Evolutionary conservation across 129 eudicot genomes (phyloP).

Genomic region (Saussurea involucrata): DNA sequence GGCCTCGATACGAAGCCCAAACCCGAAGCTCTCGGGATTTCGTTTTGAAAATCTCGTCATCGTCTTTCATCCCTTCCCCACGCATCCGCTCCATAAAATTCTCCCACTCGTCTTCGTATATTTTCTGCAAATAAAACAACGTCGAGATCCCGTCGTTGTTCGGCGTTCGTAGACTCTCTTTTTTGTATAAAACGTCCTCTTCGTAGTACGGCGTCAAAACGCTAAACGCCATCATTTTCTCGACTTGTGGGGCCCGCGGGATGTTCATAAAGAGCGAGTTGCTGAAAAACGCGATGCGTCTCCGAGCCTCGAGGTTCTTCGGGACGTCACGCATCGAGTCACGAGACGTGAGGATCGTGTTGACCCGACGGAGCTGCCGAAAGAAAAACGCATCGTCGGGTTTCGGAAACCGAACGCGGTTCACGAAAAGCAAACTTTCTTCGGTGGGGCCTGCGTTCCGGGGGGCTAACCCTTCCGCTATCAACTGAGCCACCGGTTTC

Average conservation of each 20-base stretch:
- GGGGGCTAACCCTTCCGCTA: conserved; percentile 68
- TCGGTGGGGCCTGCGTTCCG: conserved; percentile 26
- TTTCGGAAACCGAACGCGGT: conserved; percentile 60
- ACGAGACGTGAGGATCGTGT: conserved; percentile 63
- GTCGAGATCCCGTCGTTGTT: conserved; percentile 91
- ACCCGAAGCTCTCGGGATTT: conserved; percentile 67
- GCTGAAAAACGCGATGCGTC: conserved; percentile 81
- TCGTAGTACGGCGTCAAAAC: conserved; percentile 91
- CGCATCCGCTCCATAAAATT: conserved; percentile 82
- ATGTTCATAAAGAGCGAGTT: conserved; percentile 91
- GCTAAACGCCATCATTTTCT: conserved; percentile 90
- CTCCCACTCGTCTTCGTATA: conserved; percentile 84
- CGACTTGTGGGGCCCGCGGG: conserved; percentile 95
- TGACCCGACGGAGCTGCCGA: conserved; percentile 68
- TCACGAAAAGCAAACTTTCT: conserved; percentile 61
- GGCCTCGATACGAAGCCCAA: conserved; percentile 96
- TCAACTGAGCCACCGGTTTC: conserved; percentile 40
- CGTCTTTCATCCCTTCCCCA: conserved; percentile 75
- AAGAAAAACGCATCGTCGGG: conserved; percentile 54
- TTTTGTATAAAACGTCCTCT: conserved; percentile 75
- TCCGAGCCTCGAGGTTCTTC: conserved; percentile 64
- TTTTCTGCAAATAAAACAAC: conserved; percentile 78
- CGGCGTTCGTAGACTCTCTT: conserved; percentile 57
- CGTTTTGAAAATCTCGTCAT: conserved; percentile 52
- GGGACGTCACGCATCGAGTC: conserved; percentile 85